These are phyloP conservation scores for Fusarium anguioides DNA, from an alignment of 2,329 filamentous ascomycete species.

Conservation along the genomic window DNA sequence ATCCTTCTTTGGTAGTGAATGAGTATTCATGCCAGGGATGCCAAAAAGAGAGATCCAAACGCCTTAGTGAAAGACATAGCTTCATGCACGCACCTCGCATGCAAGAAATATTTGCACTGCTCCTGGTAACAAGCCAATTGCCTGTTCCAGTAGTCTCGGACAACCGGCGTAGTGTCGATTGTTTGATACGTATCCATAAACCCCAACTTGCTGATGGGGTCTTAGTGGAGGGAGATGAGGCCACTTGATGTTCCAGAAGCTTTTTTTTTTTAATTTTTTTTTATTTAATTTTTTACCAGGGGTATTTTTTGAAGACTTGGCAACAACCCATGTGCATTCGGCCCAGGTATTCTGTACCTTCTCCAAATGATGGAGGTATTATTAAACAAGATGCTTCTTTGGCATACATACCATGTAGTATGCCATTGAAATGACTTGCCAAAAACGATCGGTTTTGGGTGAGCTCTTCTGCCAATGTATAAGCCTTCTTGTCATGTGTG, in stretches of 20 bases:
- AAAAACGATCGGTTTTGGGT: neutral
- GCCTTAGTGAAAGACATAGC: neutral
- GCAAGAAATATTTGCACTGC: conserved; percentile 35
- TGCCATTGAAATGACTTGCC: neutral
- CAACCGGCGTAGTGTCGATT: conserved; percentile 14
- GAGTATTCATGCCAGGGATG: neutral
- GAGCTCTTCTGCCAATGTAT: neutral
- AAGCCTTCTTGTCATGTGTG: conserved; percentile 1
- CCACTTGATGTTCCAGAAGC: conserved; percentile 43
- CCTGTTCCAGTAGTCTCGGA: conserved; percentile 8
- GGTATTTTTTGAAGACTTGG: conserved; percentile 9
- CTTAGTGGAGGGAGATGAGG: conserved; percentile 38
- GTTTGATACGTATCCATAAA: conserved; percentile 6
- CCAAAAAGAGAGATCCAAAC: neutral
- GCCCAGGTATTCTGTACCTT: neutral
- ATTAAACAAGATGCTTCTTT: conserved; percentile 1
- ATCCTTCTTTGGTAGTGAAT: conserved; percentile 4
- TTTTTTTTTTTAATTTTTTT: conserved; percentile 35
- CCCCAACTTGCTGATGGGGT: conserved; percentile 1
- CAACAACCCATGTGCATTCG: conserved; percentile 2
- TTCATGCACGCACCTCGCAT: conserved; percentile 28
- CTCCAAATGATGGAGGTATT: neutral
- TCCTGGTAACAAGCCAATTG: conserved; percentile 10
- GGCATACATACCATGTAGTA: neutral
- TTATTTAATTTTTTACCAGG: conserved; percentile 3